A percentile compares a stretch with the other conserved stretches of the same genome.
These are phyloP conservation scores for Pseudogymnoascus sp. DNA, from an alignment of 2,329 filamentous ascomycete genomes.

Conservation along the genomic window DNA sequence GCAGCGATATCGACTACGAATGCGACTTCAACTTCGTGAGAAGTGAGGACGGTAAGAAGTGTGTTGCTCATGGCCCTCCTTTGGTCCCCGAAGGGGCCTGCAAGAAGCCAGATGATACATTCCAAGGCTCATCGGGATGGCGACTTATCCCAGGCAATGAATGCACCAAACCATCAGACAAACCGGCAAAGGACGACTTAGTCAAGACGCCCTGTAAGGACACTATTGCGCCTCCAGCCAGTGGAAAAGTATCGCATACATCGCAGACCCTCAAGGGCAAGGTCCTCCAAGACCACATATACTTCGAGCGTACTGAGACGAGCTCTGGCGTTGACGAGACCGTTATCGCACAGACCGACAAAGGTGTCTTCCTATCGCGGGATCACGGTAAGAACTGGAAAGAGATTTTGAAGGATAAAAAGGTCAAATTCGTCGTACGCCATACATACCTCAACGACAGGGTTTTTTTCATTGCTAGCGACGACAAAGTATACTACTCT, in stretches of 20 bases:
- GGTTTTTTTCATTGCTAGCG: constrained; percentile 74
- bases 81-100: constrained; percentile 66
- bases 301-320: constrained; percentile 69
- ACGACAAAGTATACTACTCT: constrained; percentile 67
- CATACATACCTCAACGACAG: constrained; percentile 77
- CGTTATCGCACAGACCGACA: constrained; percentile 45
- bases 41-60: constrained; percentile 59
- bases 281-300: constrained; percentile 50
- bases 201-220: constrained; percentile 73
- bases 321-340: constrained; percentile 65
- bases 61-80: constrained; percentile 57
- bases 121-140: constrained; percentile 83
- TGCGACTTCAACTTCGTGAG: constrained; percentile 89
- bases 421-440: constrained; percentile 63
- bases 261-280: constrained; percentile 57
- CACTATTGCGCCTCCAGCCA: constrained; percentile 44
- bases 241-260: constrained; percentile 58
- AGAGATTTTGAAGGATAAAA: constrained; percentile 59
- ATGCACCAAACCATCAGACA: constrained; percentile 51
- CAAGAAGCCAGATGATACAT: constrained; percentile 59
- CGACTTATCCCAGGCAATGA: constrained; percentile 80
- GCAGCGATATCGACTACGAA: constrained; percentile 80
- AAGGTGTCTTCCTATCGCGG: constrained; percentile 60
- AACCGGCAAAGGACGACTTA: constrained; percentile 60
- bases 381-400: constrained; percentile 89